Evolutionary conservation across 1,284 basidiomycete species (phyloP).

Genomic region (Fistulinella cinereoalba): DNA sequence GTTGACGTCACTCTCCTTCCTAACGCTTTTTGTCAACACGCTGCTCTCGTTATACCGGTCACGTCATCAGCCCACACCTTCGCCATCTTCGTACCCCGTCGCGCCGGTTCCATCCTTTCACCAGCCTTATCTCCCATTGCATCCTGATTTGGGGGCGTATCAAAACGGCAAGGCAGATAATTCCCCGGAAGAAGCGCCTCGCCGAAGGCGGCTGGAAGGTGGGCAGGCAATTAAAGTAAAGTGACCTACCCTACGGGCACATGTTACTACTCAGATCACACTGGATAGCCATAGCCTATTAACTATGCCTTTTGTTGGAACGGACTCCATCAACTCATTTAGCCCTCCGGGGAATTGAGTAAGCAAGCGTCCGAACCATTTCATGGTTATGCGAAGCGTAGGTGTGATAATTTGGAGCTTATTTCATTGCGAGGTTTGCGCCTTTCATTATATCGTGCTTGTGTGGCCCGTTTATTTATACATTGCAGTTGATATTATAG

Average conservation of each 20-base stretch:
- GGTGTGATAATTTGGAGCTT: slow-evolving; percentile 5
- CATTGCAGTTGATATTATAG: background rate
- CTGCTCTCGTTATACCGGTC: slow-evolving; percentile 75
- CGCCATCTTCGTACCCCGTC: slow-evolving; percentile 43
- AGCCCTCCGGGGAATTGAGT: slow-evolving; percentile 24
- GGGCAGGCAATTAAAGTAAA: slow-evolving; percentile 59
- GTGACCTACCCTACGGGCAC: slow-evolving; percentile 29
- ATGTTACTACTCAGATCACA: slow-evolving; percentile 30
- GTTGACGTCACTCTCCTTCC: slow-evolving; percentile 72
- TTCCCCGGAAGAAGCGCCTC: slow-evolving; percentile 48
- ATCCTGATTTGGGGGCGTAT: slow-evolving; percentile 46
- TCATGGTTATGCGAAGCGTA: slow-evolving; percentile 11
- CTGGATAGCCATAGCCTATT: slow-evolving; percentile 18
- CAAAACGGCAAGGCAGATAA: slow-evolving; percentile 36
- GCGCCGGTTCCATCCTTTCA: slow-evolving; percentile 44
- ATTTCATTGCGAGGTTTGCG: slow-evolving; percentile 8
- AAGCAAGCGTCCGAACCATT: slow-evolving; percentile 6
- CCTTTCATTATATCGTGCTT: slow-evolving; percentile 5
- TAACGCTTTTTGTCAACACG: slow-evolving; percentile 82
- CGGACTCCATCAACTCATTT: slow-evolving; percentile 26
- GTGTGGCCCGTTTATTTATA: slow-evolving; percentile 2
- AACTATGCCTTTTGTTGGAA: slow-evolving; percentile 20
- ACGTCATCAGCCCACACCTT: slow-evolving; percentile 45
- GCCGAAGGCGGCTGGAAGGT: slow-evolving; percentile 61
- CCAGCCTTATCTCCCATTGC: slow-evolving; percentile 48